Percentiles rank a stretch among this genome's conserved stretches.
phyloP scores from a whole-genome alignment of 1,139 yeast species.

The Pichia cactophila region DNA sequence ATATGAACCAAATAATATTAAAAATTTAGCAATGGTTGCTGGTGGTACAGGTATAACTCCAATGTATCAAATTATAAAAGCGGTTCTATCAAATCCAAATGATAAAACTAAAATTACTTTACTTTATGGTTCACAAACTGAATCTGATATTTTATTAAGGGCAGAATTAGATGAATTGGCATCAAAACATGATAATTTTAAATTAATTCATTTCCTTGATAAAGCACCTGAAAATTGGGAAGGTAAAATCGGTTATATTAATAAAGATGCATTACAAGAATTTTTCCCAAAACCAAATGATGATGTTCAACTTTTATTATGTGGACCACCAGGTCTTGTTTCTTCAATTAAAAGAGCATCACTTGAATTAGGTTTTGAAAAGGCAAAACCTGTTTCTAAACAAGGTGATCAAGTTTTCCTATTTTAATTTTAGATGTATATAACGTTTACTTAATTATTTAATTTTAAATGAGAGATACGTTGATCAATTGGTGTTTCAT shows the following conservation, averaged over 20 bases:
- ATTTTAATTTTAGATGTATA: constrained; percentile 35
- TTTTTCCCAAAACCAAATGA: constrained; percentile 58
- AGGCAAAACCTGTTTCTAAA: constrained; percentile 87
- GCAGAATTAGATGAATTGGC: constrained; percentile 69
- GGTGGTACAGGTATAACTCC: constrained; percentile 98
- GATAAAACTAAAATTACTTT: constrained; percentile 82
- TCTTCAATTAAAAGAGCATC: constrained; percentile 78
- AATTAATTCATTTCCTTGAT: constrained; percentile 70
- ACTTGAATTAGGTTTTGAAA: constrained; percentile 65
- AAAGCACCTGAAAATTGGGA: constrained; percentile 69
- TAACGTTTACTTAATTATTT: constrained; percentile 4
- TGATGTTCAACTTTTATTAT: constrained; percentile 68
- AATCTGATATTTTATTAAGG: constrained; percentile 70
- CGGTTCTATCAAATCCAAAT: constrained; percentile 60
- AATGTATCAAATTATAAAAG: constrained; percentile 75
- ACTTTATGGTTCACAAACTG: constrained; percentile 72
- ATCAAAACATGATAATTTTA: constrained; percentile 54
- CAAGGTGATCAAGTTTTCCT: constrained; percentile 90
- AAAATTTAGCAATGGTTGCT: constrained; percentile 78
- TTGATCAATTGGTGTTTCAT: constrained; percentile 23
- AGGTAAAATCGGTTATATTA: constrained; percentile 77
- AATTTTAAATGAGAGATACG: constrained; percentile 30
- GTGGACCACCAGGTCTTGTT: constrained; percentile 95
- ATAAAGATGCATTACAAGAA: constrained; percentile 63
- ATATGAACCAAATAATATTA: constrained; percentile 74